These are phyloP conservation scores for Fraxinus pennsylvanica DNA, from an alignment of 257 asterid species.

Conservation along the genomic window DNA sequence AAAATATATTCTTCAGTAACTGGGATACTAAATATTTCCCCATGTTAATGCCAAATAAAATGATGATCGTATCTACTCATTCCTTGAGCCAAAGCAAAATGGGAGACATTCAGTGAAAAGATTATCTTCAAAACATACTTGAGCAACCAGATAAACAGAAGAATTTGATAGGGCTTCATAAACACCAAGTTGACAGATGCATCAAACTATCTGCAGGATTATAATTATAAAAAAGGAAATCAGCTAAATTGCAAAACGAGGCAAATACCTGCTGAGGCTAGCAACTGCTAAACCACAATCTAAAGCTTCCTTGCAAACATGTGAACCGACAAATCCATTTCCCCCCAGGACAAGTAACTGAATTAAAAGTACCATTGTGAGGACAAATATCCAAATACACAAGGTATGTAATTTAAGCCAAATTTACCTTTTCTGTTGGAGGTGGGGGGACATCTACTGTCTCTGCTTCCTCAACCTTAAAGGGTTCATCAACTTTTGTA, in stretches of 20 bases:
- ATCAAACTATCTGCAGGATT: background rate
- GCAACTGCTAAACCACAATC: conserved; percentile 71
- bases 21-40: background rate
- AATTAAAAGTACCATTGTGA: conserved; percentile 21
- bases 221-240: background rate
- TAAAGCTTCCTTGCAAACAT: conserved; percentile 87
- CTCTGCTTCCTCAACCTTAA: conserved; percentile 83
- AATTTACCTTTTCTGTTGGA: conserved; percentile 73
- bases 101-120: background rate
- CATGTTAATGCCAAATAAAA: background rate
- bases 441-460: conserved; percentile 78
- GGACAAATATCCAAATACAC: conserved; percentile 8
- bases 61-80: background rate
- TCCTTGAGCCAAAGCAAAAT: background rate
- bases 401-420: conserved; percentile 2
- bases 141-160: background rate
- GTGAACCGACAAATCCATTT: conserved; percentile 97
- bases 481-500: conserved; percentile 42
- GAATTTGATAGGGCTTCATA: background rate
- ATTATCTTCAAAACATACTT: background rate
- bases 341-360: conserved; percentile 98
- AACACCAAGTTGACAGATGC: background rate
- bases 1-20: background rate
- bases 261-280: conserved; percentile 85
- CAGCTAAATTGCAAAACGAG: conserved; percentile 9